phyloP scores from a whole-genome alignment of 2,329 filamentous ascomycete species.

The Microdochium nivale region DNA sequence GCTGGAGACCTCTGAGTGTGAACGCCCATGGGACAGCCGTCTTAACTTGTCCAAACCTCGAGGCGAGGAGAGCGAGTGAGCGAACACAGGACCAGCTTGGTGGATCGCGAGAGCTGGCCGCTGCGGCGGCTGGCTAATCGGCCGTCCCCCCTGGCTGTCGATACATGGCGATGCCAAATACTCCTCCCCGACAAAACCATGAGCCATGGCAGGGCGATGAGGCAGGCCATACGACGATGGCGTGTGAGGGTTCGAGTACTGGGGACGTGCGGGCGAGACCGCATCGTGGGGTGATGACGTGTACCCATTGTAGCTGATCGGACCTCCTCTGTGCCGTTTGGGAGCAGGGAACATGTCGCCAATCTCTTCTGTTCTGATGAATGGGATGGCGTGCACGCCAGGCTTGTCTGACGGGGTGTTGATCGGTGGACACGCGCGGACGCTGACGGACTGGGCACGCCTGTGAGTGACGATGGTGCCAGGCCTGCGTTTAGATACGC shows the following conservation, averaged over 20 bases:
- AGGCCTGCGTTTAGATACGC: constrained; percentile 15
- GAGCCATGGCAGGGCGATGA: not conserved
- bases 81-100: not conserved
- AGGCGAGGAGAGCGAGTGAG: not conserved
- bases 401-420: not conserved
- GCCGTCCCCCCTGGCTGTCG: not conserved
- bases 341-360: not conserved
- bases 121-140: not conserved
- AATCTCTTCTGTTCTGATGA: not conserved
- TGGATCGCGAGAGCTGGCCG: not conserved
- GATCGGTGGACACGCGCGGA: constrained; percentile 10
- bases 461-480: constrained; percentile 13
- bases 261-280: not conserved
- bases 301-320: not conserved
- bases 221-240: not conserved
- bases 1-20: not conserved
- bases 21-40: not conserved
- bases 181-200: not conserved
- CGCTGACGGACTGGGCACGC: constrained; percentile 26
- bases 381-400: not conserved
- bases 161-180: not conserved
- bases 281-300: not conserved
- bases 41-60: not conserved
- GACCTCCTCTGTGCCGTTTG: not conserved
- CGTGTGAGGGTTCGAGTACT: not conserved